Evolutionary conservation across 495 filamentous ascomycete species (phyloP).

Genomic region (Trichocladium uniseriatum): DNA sequence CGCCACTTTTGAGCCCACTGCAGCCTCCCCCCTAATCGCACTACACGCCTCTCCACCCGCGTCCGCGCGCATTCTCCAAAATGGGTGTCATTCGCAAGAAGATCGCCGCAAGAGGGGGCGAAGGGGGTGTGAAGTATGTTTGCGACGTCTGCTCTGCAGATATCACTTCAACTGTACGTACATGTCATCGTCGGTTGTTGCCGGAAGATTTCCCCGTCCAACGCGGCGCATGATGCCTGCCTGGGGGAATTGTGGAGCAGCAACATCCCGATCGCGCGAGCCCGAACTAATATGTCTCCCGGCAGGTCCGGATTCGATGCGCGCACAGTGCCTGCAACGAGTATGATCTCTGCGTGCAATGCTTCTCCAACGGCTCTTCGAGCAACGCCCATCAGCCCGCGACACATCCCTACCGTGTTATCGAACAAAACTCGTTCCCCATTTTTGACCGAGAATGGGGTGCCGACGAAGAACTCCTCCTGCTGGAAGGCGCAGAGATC

Average conservation of each 20-base stretch:
- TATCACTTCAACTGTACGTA: conserved; percentile 83
- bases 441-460: conserved; percentile 96
- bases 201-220: neutral
- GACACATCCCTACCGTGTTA: conserved; percentile 82
- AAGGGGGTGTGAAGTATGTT: conserved; percentile 88
- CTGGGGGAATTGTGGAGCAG: conserved; percentile 11
- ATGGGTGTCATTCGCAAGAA: conserved; percentile 99
- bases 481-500: conserved; percentile 93
- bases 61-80: conserved; percentile 7
- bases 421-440: conserved; percentile 95
- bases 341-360: conserved; percentile 94
- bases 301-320: conserved; percentile 87
- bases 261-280: neutral
- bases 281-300: conserved; percentile 9
- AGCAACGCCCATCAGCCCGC: conserved; percentile 75
- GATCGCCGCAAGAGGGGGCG: conserved; percentile 75
- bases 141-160: conserved; percentile 94
- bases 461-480: conserved; percentile 85
- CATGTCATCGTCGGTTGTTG: neutral
- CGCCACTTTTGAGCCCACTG: conserved; percentile 5
- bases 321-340: conserved; percentile 74
- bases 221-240: conserved; percentile 4
- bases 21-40: conserved; percentile 12
- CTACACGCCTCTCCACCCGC: conserved; percentile 11
- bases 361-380: conserved; percentile 70